Base-by-base conservation (phyloP, 139 green algal genomes). In the Chlamydomonas applanata region DNA sequence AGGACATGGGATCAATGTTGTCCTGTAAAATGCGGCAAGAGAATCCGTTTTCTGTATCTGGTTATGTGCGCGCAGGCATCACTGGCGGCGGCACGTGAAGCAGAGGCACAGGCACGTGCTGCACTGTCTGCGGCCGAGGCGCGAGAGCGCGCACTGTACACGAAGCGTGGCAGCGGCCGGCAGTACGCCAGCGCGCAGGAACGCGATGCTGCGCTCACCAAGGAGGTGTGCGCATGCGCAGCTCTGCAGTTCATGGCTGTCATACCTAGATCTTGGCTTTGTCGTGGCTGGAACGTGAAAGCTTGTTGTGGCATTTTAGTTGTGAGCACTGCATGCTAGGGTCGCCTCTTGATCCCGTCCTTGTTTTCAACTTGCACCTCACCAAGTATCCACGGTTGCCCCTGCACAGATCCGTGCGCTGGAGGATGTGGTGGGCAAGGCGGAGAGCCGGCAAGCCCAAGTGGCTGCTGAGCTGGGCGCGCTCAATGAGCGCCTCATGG, bases 151-250 rank as follows among this genome's bases (percentile, higher is more conserved):
- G 69, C 72, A 24, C 79, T 97, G 69, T 92, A 93, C 73, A 69
- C 86, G 54, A 96, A 95, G 88, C 83, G 92, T 69, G 93, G 93
- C 19, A 74, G 88, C 11, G 78, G 66, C 4, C 66, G 40, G 30
- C 82, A 90, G 79, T 98, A 94, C 65, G 34, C 32, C 3, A 89
- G 36, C 29, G 75, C 79, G 74, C 61, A 79, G 30, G 94, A 97
- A 76, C 83, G 94, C 0, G 93, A 98, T 74, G 78, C 74, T 53
- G 88, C 72, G 61, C 68, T 97, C 5, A 73, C 79, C 22, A 85
- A 87, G 35, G 84, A 95, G 81, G 83, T 94, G 36, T 0, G 78
- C 16, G 16, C 19, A 56, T 14, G 14, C 14, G 46, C 14, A 56
- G 46, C n/a, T n/a, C n/a, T n/a, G n/a, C n/a, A n/a, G n/a, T n/a